Conservation (phyloP, 306 rosid species). For the Ochetophila trinervis region DNA sequence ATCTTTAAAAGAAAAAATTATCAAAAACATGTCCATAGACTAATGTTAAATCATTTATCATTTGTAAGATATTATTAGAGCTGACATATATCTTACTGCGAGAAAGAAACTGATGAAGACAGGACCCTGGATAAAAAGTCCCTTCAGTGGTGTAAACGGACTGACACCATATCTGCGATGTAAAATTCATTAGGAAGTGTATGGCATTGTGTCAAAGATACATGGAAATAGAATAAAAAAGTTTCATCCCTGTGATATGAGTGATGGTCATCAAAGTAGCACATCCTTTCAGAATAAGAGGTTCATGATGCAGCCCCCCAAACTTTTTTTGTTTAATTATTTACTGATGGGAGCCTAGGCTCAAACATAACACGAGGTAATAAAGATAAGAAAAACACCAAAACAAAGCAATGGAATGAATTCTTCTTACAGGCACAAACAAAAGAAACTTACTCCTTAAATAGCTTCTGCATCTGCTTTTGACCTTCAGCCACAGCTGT, state of each 20-base stretch:
- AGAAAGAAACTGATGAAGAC: slow-evolving; percentile 81
- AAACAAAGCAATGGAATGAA: background rate
- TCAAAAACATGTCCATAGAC: slow-evolving; percentile 26
- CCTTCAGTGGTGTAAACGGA: slow-evolving; percentile 82
- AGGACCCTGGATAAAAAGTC: slow-evolving; percentile 73
- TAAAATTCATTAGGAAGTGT: slow-evolving; percentile 17
- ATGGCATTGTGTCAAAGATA: background rate
- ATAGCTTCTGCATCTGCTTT: slow-evolving; percentile 29
- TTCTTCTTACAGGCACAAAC: background rate
- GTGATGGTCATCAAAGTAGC: slow-evolving; percentile 7
- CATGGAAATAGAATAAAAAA: too few species aligned
- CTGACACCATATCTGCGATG: slow-evolving; percentile 68
- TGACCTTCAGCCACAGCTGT: slow-evolving; percentile 45
- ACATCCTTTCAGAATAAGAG: too few species aligned
- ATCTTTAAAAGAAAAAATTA: slow-evolving; percentile 50
- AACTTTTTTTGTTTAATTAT: background rate
- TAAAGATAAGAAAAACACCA: background rate
- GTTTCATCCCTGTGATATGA: background rate
- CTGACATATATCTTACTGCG: slow-evolving; percentile 57
- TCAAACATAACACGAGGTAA: background rate
- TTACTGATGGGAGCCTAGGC: background rate
- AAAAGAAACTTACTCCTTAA: slow-evolving; percentile 42
- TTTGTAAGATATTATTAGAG: slow-evolving; percentile 18
- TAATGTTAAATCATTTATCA: slow-evolving; percentile 10
- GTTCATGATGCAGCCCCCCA: background rate